Evolutionary conservation across 768 basidiomycete genomes (phyloP).

Genomic region (Scleroderma bovista): DNA sequence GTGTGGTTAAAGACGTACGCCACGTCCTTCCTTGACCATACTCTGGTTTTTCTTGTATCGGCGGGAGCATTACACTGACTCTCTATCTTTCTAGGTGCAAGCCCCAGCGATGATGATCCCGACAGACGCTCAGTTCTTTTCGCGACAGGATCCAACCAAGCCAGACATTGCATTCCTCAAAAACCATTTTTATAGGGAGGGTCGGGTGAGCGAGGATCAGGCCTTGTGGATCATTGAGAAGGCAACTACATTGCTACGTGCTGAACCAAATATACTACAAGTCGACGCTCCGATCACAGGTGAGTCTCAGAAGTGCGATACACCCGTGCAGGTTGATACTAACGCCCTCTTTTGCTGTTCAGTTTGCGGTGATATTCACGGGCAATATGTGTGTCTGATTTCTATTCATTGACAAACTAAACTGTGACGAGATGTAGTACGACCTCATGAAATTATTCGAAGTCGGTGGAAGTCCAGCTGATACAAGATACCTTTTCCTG

Average conservation of each 20-base stretch:
- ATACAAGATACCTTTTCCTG: slow-evolving; percentile 87
- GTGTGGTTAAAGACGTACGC: slow-evolving; percentile 92
- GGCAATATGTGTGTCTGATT: slow-evolving; percentile 81
- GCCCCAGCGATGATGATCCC: slow-evolving; percentile 93
- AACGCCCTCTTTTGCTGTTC: slow-evolving; percentile 3
- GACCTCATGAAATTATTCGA: slow-evolving; percentile 95
- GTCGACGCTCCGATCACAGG: slow-evolving; percentile 99
- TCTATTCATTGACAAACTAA: slow-evolving; percentile 4
- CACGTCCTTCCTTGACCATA: not conserved
- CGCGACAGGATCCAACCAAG: slow-evolving; percentile 74
- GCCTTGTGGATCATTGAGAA: slow-evolving; percentile 90
- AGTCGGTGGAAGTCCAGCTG: slow-evolving; percentile 90
- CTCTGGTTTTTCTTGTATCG: slow-evolving; percentile 4
- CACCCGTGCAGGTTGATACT: slow-evolving; percentile 3
- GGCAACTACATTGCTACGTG: slow-evolving; percentile 75
- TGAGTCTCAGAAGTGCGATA: slow-evolving; percentile 25
- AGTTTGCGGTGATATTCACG: slow-evolving; percentile 99
- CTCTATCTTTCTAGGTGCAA: slow-evolving; percentile 64
- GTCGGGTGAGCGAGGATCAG: slow-evolving; percentile 88
- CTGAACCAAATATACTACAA: slow-evolving; percentile 85
- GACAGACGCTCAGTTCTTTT: slow-evolving; percentile 92
- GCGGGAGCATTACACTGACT: not conserved
- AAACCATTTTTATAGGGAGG: slow-evolving; percentile 98
- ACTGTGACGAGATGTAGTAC: slow-evolving; percentile 44
- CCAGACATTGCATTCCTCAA: slow-evolving; percentile 96